Percentiles rank a stretch among this genome's conserved stretches.
These are phyloP conservation scores for Leccinum rimulosum DNA, from an alignment of 768 basidiomycete genomes.

Conservation along the genomic window DNA sequence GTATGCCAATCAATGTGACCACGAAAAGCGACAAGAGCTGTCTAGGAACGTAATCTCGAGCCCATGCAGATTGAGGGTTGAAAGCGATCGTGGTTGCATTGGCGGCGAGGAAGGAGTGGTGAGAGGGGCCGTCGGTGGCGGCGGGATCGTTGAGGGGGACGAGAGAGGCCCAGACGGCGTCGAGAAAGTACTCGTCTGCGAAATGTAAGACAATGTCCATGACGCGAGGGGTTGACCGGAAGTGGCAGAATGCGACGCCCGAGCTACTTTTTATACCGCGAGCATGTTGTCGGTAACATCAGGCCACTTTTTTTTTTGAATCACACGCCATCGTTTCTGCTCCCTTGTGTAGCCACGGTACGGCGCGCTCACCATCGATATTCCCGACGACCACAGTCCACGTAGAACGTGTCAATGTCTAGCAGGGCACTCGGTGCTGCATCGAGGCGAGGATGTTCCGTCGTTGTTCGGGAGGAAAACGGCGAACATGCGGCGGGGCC, in stretches of 20 bases:
- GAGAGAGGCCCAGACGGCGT: conserved; percentile 73
- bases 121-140: conserved; percentile 33
- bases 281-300: conserved; percentile 17
- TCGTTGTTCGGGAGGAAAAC: neutral
- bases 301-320: conserved; percentile 33
- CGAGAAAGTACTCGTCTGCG: conserved; percentile 71
- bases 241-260: neutral
- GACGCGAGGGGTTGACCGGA: neutral
- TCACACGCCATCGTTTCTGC: conserved; percentile 13
- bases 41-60: conserved; percentile 77
- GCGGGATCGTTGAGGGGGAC: conserved; percentile 55
- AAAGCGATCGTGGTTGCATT: conserved; percentile 42
- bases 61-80: conserved; percentile 66
- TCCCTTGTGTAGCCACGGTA: neutral
- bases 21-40: conserved; percentile 69
- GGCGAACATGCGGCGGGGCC: neutral
- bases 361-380: neutral
- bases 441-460: neutral
- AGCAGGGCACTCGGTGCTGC: neutral
- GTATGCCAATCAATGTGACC: conserved; percentile 79
- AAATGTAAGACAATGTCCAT: conserved; percentile 83
- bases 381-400: neutral
- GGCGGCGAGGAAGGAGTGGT: conserved; percentile 20
- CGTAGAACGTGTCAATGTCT: neutral
- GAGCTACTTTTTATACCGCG: conserved; percentile 21